Base-by-base conservation (phyloP, 768 basidiomycete genomes). In the Punctularia strigosozonata region DNA sequence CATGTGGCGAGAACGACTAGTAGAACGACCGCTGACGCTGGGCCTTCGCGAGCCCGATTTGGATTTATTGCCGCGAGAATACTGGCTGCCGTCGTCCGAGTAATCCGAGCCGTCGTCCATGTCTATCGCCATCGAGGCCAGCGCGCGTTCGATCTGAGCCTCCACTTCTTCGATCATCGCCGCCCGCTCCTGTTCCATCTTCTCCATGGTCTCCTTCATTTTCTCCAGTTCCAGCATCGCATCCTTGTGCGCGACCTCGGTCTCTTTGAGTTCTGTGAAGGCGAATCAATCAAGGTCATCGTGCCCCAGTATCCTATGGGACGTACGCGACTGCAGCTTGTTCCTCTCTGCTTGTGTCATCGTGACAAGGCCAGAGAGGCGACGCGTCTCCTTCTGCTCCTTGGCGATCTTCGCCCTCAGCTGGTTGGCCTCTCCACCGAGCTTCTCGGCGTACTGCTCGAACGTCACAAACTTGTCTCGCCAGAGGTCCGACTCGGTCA, bases 121-220 rank as follows among this genome's bases (percentile, higher is more conserved):
- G 46, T 79, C 82, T 43, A 87, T 80, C 19, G 80, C 77, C 85
- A 90, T 88, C 19, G 82, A 82, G 20, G 75, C 80, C 36, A 90
- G 66, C 1, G 88, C 87, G 41, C 81, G 71, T 57, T 89, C 87
- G 50, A 90, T 90, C 62, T 90, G 87, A 20, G 82, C 83, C 53
- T 90, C 87, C 18, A 90, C 86, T 60, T 90, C 87, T n/a, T 84
- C 85, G 30, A 90, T 80, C 87, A 88, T 86, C 51, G 80, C 81
- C 38, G 79, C 75, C 45, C 87, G 83, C 60, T 84, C 88, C 50
- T 75, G 63, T 54, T 90, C 87, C 86, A 90, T 88, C 52, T 61
- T 75, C 31, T 87, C 84, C 84, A 90, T 90, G 4, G 73, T 75
- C 6, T 75, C 69, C 45, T 75, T 75, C 91, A 95, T 94, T 45